Base-by-base conservation (phyloP, 306 rosid genomes). In the Spatholobus suberectus region DNA sequence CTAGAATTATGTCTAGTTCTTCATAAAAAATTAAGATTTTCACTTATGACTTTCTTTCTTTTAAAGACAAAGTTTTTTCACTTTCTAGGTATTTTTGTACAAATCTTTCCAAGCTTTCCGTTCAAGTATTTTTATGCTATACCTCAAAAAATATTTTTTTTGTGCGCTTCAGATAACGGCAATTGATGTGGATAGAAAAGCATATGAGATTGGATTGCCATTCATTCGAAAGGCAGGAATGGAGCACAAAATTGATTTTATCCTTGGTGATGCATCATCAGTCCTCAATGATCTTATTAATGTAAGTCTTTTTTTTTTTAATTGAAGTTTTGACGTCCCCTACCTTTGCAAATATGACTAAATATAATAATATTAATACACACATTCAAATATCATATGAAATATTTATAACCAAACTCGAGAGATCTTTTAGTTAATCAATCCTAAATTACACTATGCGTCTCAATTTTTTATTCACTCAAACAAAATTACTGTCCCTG, bases 141-240 rank as follows among this genome's bases (percentile, higher is more conserved):
- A n/a, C n/a, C n/a, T n/a, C n/a, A n/a, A n/a, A n/a, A n/a, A n/a
- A n/a, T n/a, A n/a, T n/a, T n/a, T n/a, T n/a, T n/a, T n/a, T n/a
- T n/a, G n/a, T n/a, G n/a, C n/a, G n/a, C n/a, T 17, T 2, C 61
- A 91, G 91, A 76, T 89, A 70, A 78, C 54, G 8, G 89, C 87
- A 0, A 76, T 90, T 49, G 93, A 90, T 83, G 21, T 62, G 26
- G 21, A 90, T 26, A 76, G 72, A 80, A 78, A 81, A 57, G 61
- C 88, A 0, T 90, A 81, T 8, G 86, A 86, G 14, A 34, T 21
- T n/a, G 93, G 93, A 17, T 72, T 87, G 61, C 89, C 86, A 12
- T 81, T 90, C 51, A 85, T 90, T 29, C 49, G 44, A 46, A 86
- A 86, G 67, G 91, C 93, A 3, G 88, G 89, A 65, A 84, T 87